phyloP scores from a whole-genome alignment of 306 rosid species.

The Lagenaria siceraria region DNA sequence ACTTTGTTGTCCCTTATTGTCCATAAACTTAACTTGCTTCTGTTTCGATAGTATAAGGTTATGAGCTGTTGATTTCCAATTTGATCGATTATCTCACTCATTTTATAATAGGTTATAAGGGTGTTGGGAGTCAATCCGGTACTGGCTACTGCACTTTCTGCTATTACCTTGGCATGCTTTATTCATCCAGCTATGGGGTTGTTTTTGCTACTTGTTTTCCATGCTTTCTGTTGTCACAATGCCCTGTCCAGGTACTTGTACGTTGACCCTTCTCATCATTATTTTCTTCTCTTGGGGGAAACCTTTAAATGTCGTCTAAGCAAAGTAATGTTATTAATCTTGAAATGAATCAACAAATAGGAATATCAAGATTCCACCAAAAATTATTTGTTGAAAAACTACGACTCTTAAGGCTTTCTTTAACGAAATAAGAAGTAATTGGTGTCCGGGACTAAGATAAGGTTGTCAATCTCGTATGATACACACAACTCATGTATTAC shows the following conservation, averaged over 20 bases:
- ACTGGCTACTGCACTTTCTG: slow-evolving; percentile 48
- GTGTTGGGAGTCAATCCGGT: slow-evolving; percentile 49
- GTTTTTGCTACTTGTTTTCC: slow-evolving; percentile 44
- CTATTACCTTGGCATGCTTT: slow-evolving; percentile 60
- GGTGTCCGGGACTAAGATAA: not conserved
- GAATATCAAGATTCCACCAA: not conserved
- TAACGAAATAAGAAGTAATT: not conserved
- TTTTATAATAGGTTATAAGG: slow-evolving; percentile 49
- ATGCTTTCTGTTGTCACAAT: slow-evolving; percentile 75
- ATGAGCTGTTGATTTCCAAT: slow-evolving; percentile 2
- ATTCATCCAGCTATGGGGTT: slow-evolving; percentile 82
- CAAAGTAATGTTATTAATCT: no score
- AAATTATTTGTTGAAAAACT: not conserved
- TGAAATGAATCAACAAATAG: not conserved
- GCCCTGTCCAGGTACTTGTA: slow-evolving; percentile 70
- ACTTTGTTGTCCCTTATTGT: not conserved
- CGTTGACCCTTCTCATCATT: not conserved
- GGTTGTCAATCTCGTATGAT: not conserved
- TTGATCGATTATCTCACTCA: slow-evolving; percentile 8
- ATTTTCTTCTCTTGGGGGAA: not conserved
- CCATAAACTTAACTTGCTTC: not conserved
- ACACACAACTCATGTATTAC: not conserved
- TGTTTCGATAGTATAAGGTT: not conserved
- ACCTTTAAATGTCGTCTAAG: no score
- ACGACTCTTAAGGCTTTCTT: not conserved